phyloP scores from a whole-genome alignment of 306 rosid genomes.

The Cicer cuneatum region DNA sequence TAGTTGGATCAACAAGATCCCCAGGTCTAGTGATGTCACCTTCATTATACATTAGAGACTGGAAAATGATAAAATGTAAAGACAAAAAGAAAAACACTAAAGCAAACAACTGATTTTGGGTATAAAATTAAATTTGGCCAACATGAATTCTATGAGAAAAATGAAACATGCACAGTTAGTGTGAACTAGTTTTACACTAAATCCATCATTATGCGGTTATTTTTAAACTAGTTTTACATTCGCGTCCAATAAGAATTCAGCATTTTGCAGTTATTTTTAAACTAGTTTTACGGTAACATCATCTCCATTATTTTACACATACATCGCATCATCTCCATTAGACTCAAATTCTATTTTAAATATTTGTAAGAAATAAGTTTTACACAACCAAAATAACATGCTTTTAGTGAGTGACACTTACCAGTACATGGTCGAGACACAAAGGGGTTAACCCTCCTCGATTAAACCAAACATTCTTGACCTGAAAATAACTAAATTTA shows the following conservation, averaged over 20 bases:
- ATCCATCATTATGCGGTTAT: too few relatives aligned
- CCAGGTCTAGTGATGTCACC: slow-evolving; percentile 63
- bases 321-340: too few relatives aligned
- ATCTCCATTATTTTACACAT: too few relatives aligned
- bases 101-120: slow-evolving; percentile 5
- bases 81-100: slow-evolving; percentile 28
- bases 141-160: background rate
- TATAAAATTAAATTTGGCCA: slow-evolving; percentile 15
- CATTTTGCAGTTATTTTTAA: too few relatives aligned
- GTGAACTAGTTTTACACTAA: too few relatives aligned
- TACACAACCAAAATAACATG: background rate
- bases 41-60: slow-evolving; percentile 75
- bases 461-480: slow-evolving; percentile 74
- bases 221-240: too few relatives aligned
- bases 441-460: slow-evolving; percentile 83
- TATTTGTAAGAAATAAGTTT: background rate
- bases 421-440: slow-evolving; percentile 81
- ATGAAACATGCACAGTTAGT: too few relatives aligned
- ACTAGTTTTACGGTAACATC: too few relatives aligned
- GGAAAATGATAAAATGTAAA: slow-evolving; percentile 50
- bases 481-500: slow-evolving; percentile 35
- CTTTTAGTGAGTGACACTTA: slow-evolving; percentile 35
- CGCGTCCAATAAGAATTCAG: too few relatives aligned
- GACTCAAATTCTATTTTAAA: too few relatives aligned
- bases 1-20: slow-evolving; percentile 67